Percentiles rank a stretch among this genome's conserved stretches.
Conservation (phyloP, 2,329 filamentous ascomycete genomes). For the Curvularia sp. region DNA sequence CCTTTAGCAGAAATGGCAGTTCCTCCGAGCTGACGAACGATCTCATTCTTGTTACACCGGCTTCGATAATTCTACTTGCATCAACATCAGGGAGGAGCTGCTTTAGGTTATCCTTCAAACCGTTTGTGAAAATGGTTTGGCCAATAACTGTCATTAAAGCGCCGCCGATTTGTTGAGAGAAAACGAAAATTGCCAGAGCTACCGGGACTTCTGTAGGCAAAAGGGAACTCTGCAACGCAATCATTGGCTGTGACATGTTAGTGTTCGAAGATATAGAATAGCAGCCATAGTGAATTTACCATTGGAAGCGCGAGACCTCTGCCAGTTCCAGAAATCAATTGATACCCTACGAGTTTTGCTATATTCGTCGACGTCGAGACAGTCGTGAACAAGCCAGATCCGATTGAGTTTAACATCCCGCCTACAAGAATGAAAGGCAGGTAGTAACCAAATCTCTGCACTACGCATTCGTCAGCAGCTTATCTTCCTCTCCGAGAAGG, state of each 20-base stretch:
- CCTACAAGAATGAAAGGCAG: conserved; percentile 49
- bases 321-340: conserved; percentile 35
- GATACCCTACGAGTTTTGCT: conserved; percentile 12
- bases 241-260: conserved; percentile 13
- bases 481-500: not conserved
- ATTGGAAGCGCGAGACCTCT: conserved; percentile 26
- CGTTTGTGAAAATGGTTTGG: conserved; percentile 12
- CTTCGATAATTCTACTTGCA: not conserved
- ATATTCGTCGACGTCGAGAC: not conserved
- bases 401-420: not conserved
- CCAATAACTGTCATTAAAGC: conserved; percentile 34
- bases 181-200: conserved; percentile 36
- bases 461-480: conserved; percentile 31
- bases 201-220: conserved; percentile 26
- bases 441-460: conserved; percentile 53
- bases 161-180: conserved; percentile 40
- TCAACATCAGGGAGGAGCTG: not conserved
- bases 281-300: not conserved
- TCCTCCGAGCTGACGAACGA: not conserved
- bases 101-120: not conserved
- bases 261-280: not conserved
- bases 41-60: not conserved
- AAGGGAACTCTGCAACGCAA: conserved; percentile 36
- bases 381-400: not conserved
- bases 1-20: not conserved